Conservation (phyloP, 75 land plant species). For the Larix kaempferi region DNA sequence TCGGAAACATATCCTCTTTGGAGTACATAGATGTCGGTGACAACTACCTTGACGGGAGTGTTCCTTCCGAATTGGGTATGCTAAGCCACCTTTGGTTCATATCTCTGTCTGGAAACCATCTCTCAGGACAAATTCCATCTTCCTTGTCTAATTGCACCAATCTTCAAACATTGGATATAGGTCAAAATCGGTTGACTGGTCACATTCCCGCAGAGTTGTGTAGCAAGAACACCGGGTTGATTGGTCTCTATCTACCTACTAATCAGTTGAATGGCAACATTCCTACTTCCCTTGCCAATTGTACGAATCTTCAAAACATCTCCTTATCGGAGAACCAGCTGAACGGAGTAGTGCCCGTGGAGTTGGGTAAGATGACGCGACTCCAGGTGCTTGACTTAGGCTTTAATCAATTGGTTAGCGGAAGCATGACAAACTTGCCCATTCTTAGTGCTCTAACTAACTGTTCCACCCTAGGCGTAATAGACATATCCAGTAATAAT, state of each 20-base stretch:
- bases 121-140: too few species aligned
- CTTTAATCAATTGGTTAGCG: too few species aligned
- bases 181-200: too few species aligned
- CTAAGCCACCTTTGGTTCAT: too few species aligned
- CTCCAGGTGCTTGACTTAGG: too few species aligned
- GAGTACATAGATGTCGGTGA: not conserved
- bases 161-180: too few species aligned
- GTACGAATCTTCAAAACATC: slow-evolving; percentile 9
- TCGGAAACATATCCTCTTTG: not conserved
- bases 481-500: not conserved
- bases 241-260: not conserved
- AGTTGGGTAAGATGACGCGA: not conserved
- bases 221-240: too few species aligned
- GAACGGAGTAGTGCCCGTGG: slow-evolving; percentile 9
- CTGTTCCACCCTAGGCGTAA: not conserved
- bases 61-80: too few species aligned
- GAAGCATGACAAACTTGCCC: not conserved
- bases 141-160: too few species aligned
- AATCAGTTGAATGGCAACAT: slow-evolving; percentile 24
- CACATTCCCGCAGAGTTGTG: too few species aligned
- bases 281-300: slow-evolving; percentile 20
- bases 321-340: slow-evolving; percentile 10
- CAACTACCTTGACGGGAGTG: not conserved
- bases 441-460: not conserved
- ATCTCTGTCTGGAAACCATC: too few species aligned